These are phyloP conservation scores for Podaxis carcinomalis DNA, from an alignment of 768 basidiomycete species.

Conservation along the genomic window DNA sequence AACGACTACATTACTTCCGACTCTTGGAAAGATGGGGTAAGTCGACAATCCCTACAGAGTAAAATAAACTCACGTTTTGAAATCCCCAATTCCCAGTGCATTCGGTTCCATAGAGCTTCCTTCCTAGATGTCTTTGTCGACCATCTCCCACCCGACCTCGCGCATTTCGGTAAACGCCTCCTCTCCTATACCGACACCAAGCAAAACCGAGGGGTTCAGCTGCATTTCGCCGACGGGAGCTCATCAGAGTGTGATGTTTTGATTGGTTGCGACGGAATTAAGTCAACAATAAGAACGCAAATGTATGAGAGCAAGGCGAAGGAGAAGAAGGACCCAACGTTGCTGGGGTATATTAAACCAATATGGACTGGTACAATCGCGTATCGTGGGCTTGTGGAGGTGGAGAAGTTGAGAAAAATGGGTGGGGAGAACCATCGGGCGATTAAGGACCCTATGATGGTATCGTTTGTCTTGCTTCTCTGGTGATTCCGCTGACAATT, in stretches of 20 bases:
- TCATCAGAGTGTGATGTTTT: slow-evolving; percentile 28
- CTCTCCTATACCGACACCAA: slow-evolving; percentile 30
- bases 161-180: slow-evolving; percentile 47
- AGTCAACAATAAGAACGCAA: slow-evolving; percentile 17
- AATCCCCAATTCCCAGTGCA: neutral
- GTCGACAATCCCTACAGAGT: slow-evolving; percentile 16
- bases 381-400: slow-evolving; percentile 30
- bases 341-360: slow-evolving; percentile 19
- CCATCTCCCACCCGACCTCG: slow-evolving; percentile 33
- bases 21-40: slow-evolving; percentile 30
- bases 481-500: neutral
- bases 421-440: slow-evolving; percentile 19
- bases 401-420: slow-evolving; percentile 16
- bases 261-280: slow-evolving; percentile 22
- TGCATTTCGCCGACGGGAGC: slow-evolving; percentile 24
- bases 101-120: slow-evolving; percentile 49
- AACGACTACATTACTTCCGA: neutral
- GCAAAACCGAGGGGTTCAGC: slow-evolving; percentile 13
- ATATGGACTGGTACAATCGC: slow-evolving; percentile 31
- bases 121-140: slow-evolving; percentile 48
- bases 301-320: slow-evolving; percentile 13
- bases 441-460: slow-evolving; percentile 14
- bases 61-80: slow-evolving; percentile 14
- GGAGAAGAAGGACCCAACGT: slow-evolving; percentile 8
- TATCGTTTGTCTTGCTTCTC: neutral